phyloP scores from a whole-genome alignment of 225 moss, liverwort and hornwort genomes.

The Bryum argenteum region DNA sequence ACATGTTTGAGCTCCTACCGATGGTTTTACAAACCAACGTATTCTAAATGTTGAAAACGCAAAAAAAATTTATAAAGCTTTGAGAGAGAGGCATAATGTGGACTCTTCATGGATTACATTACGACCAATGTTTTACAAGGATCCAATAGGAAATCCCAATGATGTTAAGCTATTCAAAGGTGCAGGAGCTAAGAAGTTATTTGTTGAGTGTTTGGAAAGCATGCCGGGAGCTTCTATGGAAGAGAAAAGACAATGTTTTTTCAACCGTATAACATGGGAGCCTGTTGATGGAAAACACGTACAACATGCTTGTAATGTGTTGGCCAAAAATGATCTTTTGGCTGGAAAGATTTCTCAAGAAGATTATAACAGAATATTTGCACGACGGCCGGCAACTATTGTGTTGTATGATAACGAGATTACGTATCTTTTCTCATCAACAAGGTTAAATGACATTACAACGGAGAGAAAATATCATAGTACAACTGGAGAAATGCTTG shows the following conservation, averaged over 20 bases:
- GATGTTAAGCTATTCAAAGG: not conserved
- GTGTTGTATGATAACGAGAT: not conserved
- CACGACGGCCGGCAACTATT: not conserved
- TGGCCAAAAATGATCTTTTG: too few species aligned
- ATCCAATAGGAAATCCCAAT: not conserved
- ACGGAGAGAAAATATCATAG: too few species aligned
- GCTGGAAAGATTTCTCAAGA: not conserved
- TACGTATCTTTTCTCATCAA: too few species aligned
- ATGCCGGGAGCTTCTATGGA: not conserved
- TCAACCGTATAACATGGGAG: not conserved
- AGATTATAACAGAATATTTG: not conserved
- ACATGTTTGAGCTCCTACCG: not conserved
- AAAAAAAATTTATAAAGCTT: not conserved
- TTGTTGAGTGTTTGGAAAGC: not conserved
- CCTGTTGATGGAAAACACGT: too few species aligned
- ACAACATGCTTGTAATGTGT: too few species aligned
- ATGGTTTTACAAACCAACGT: not conserved
- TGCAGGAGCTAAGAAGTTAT: not conserved
- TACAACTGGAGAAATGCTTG: too few species aligned
- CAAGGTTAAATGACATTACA: too few species aligned
- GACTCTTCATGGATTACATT: not conserved
- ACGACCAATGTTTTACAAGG: too few species aligned
- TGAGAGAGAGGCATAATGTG: not conserved
- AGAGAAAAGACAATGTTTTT: not conserved
- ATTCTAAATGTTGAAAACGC: not conserved